phyloP scores from a whole-genome alignment of 306 rosid species.

The Calophaca sinica region DNA sequence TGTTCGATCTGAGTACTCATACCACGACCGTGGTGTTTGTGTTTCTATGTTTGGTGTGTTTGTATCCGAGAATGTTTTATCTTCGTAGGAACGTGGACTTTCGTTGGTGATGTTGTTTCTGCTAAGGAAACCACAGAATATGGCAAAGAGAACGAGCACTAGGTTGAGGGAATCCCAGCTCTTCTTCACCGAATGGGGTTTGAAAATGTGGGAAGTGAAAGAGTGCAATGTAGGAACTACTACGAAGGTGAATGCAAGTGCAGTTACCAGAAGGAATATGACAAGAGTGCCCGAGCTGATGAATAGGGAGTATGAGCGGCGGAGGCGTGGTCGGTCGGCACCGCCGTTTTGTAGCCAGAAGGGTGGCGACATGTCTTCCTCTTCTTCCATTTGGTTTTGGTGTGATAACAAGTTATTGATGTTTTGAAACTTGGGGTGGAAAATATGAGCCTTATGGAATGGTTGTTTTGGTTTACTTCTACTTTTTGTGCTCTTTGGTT shows the following conservation, averaged over 20 bases:
- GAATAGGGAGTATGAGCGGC: conserved; percentile 59
- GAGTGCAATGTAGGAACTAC: conserved; percentile 62
- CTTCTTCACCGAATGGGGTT: conserved; percentile 71
- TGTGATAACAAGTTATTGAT: too few relatives aligned
- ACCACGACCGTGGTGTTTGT: conserved; percentile 53
- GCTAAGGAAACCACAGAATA: conserved; percentile 81
- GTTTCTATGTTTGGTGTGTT: conserved; percentile 15
- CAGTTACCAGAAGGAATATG: conserved; percentile 52
- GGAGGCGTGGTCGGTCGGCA: conserved; percentile 46
- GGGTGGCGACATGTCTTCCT: conserved; percentile 52
- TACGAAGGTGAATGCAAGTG: conserved; percentile 55
- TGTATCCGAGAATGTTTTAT: conserved; percentile 44
- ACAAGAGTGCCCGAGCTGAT: conserved; percentile 64
- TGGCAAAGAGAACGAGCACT: conserved; percentile 84
- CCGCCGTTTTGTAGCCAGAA: conserved; percentile 64
- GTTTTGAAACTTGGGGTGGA: background rate
- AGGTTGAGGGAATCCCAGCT: conserved; percentile 85
- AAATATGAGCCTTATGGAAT: background rate
- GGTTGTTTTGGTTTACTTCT: conserved; percentile 22
- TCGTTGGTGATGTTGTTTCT: conserved; percentile 48
- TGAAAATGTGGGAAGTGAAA: conserved; percentile 62
- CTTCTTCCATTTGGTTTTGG: conserved; percentile 55
- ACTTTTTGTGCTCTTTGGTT: conserved; percentile 32
- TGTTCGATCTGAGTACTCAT: conserved; percentile 62
- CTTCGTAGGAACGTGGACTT: conserved; percentile 25